phyloP scores from a whole-genome alignment of 2,329 filamentous ascomycete genomes.

The Madurella fahalii region DNA sequence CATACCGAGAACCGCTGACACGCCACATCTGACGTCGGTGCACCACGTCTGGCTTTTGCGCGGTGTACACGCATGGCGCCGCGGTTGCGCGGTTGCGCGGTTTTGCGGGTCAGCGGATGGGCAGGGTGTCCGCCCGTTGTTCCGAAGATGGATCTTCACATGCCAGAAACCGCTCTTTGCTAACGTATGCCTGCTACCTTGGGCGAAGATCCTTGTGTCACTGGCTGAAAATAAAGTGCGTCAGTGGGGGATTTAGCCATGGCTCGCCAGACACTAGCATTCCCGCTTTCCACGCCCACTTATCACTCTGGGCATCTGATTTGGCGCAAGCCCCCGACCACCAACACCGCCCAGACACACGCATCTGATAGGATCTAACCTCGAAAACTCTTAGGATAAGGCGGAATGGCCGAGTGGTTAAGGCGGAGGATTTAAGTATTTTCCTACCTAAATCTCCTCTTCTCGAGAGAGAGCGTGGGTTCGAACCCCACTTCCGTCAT shows the following conservation, averaged over 20 bases:
- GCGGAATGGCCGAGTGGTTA: conserved; percentile 23
- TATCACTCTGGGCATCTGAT: neutral
- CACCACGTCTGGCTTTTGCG: neutral
- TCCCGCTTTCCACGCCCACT: neutral
- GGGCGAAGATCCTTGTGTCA: neutral
- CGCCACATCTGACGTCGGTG: neutral
- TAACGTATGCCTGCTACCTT: neutral
- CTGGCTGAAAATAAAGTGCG: neutral
- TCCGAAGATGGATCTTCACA: conserved; percentile 15
- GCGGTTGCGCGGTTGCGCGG: no score
- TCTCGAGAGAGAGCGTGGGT: conserved; percentile 24
- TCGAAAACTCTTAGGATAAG: conserved; percentile 3
- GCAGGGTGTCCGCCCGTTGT: neutral
- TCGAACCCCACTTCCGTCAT: conserved; percentile 23
- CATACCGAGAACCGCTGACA: neutral
- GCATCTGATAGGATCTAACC: conserved; percentile 6
- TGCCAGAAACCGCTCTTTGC: conserved; percentile 7
- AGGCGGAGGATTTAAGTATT: conserved; percentile 24
- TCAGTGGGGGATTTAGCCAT: no score
- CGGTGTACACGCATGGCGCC: neutral
- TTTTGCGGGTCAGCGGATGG: conserved; percentile 21
- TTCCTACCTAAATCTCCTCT: conserved; percentile 19
- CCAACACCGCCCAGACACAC: neutral
- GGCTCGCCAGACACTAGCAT: no score
- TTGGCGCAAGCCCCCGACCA: neutral